These are phyloP conservation scores for Cyberlindnera subsufficiens DNA, from an alignment of 805 yeast species.

Conservation along the genomic window DNA sequence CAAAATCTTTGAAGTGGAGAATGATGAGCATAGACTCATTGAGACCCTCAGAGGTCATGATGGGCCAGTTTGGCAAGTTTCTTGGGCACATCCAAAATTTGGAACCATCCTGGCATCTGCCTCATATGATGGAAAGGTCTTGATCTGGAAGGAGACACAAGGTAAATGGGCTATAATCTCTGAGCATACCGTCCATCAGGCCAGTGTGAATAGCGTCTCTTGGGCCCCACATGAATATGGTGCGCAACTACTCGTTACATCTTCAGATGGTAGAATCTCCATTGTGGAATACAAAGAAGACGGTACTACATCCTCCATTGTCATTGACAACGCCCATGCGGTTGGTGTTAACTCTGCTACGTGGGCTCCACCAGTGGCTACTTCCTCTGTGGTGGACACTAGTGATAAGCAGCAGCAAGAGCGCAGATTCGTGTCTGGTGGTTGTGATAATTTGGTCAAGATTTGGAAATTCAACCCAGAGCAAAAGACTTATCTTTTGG, in stretches of 20 bases:
- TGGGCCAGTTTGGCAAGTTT: conserved; percentile 98
- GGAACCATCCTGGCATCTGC: conserved; percentile 93
- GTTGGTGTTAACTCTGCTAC: conserved; percentile 93
- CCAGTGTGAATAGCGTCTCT: conserved; percentile 86
- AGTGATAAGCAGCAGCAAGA: conserved; percentile 33
- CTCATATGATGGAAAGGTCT: conserved; percentile 90
- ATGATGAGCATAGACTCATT: conserved; percentile 71
- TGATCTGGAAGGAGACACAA: conserved; percentile 92
- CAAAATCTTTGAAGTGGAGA: conserved; percentile 87
- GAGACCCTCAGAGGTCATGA: conserved; percentile 92
- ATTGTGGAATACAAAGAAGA: conserved; percentile 89
- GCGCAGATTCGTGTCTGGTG: conserved; percentile 87
- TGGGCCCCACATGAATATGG: conserved; percentile 99
- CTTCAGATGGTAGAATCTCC: conserved; percentile 89
- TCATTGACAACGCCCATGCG: conserved; percentile 67
- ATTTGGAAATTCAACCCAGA: conserved; percentile 72
- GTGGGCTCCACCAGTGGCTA: conserved; percentile 71
- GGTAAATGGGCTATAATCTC: conserved; percentile 81
- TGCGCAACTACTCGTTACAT: conserved; percentile 82
- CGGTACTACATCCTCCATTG: conserved; percentile 61
- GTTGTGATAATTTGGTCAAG: conserved; percentile 90
- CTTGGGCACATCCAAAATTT: conserved; percentile 98
- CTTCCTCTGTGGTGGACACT: conserved; percentile 28
- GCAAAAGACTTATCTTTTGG: conserved; percentile 58
- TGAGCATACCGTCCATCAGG: conserved; percentile 83